Percentiles rank a stretch among this genome's conserved stretches.
phyloP scores from a whole-genome alignment of 345 rosid genomes.

The Sisymbrium irio region DNA sequence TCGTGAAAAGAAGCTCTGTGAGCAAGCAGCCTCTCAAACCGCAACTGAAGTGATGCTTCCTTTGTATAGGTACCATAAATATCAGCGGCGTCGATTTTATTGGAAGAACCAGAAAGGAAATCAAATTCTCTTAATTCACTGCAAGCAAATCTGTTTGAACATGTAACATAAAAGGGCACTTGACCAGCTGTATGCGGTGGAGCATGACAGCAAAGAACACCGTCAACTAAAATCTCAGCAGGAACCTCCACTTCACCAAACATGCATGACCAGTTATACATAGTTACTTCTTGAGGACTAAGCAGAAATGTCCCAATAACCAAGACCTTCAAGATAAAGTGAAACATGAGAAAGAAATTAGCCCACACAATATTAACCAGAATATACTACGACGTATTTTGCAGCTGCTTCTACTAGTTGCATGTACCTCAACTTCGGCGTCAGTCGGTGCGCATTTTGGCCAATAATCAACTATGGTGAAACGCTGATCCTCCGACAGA shows the following conservation, averaged over 20 bases:
- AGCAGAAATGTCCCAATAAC: slow-evolving; percentile 67
- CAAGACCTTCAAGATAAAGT: slow-evolving; percentile 50
- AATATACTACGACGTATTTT: background rate
- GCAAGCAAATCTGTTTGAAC: slow-evolving; percentile 90
- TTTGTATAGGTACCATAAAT: slow-evolving; percentile 37
- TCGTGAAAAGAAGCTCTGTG: slow-evolving; percentile 33
- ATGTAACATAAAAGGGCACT: slow-evolving; percentile 86
- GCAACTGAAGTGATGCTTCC: slow-evolving; percentile 50
- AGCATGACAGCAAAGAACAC: slow-evolving; percentile 69
- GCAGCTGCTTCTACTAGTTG: background rate
- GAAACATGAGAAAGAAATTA: slow-evolving; percentile 2
- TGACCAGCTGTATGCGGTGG: slow-evolving; percentile 66
- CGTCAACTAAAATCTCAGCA: slow-evolving; percentile 66
- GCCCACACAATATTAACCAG: background rate
- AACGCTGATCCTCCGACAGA: slow-evolving; percentile 82
- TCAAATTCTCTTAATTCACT: slow-evolving; percentile 95
- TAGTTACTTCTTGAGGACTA: slow-evolving; percentile 53
- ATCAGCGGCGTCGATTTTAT: slow-evolving; percentile 42
- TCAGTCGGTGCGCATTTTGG: slow-evolving; percentile 72
- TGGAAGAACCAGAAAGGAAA: slow-evolving; percentile 48
- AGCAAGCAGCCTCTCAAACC: slow-evolving; percentile 57
- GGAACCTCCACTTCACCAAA: slow-evolving; percentile 97
- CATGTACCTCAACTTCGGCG: slow-evolving; percentile 57
- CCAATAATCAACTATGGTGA: slow-evolving; percentile 70
- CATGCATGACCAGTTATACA: slow-evolving; percentile 88